Evolutionary conservation across 148 eudicot species (phyloP).

Genomic region (Persicaria maculosa): DNA sequence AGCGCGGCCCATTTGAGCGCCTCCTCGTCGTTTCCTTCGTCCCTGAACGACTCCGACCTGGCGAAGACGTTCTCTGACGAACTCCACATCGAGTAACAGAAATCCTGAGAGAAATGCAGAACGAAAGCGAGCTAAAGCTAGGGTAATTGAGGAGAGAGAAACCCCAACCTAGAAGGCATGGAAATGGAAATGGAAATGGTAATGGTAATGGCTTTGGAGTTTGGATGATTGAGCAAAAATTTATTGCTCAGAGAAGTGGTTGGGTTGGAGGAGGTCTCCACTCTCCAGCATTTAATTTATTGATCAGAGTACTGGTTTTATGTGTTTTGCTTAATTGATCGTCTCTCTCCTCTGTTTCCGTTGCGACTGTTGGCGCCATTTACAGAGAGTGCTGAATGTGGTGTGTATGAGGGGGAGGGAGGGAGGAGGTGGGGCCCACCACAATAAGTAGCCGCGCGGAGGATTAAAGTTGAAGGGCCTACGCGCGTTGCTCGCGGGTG

Average conservation of each 20-base stretch:
- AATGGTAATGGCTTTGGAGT: not conserved
- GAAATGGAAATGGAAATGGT: not conserved
- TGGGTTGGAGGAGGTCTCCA: slow-evolving; percentile 5
- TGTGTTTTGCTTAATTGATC: slow-evolving; percentile 9
- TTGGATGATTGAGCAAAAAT: slow-evolving; percentile 7
- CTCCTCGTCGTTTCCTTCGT: slow-evolving; percentile 69
- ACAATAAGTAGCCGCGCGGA: not conserved
- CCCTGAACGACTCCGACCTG: slow-evolving; percentile 63
- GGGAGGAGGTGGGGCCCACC: not conserved
- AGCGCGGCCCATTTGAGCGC: slow-evolving; percentile 92
- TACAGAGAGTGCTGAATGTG: slow-evolving; percentile 11
- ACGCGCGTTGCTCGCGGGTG: slow-evolving; percentile 1
- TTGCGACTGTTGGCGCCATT: slow-evolving; percentile 15
- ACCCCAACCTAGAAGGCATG: not conserved
- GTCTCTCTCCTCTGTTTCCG: not conserved
- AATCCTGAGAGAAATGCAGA: slow-evolving; percentile 8
- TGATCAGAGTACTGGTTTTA: not conserved
- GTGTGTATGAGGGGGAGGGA: not conserved
- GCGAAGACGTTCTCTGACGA: slow-evolving; percentile 63
- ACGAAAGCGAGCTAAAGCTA: not conserved
- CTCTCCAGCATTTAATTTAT: slow-evolving; percentile 1
- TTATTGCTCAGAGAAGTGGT: slow-evolving; percentile 6
- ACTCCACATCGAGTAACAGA: slow-evolving; percentile 45
- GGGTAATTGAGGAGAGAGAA: not conserved
- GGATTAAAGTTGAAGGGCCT: not conserved